phyloP scores from a whole-genome alignment of 441 rosid species.

The Arabidopsis lyrata region DNA sequence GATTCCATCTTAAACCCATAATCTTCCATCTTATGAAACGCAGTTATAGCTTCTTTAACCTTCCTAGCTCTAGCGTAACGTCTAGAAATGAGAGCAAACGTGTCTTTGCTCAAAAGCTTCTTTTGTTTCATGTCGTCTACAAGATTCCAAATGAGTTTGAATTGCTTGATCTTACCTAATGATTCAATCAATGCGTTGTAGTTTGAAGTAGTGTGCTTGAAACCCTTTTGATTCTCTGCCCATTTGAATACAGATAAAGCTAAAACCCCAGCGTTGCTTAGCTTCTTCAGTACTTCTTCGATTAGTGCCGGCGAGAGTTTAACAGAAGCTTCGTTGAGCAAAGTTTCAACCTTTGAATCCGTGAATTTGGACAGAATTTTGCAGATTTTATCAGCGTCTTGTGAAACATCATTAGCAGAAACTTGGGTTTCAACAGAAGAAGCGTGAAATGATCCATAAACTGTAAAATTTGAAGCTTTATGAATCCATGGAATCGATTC shows the following conservation, averaged over 20 bases:
- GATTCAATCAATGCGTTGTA: slow-evolving; percentile 80
- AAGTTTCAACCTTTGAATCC: slow-evolving; percentile 38
- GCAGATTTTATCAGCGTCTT: slow-evolving; percentile 61
- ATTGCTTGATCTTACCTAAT: slow-evolving; percentile 84
- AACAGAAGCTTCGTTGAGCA: slow-evolving; percentile 54
- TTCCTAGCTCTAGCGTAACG: slow-evolving; percentile 75
- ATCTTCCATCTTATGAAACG: slow-evolving; percentile 76
- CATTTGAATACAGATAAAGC: slow-evolving; percentile 77
- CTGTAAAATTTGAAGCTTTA: slow-evolving; percentile 25
- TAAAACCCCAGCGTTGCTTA: slow-evolving; percentile 76
- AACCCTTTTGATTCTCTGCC: slow-evolving; percentile 79
- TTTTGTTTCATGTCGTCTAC: slow-evolving; percentile 75
- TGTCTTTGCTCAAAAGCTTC: slow-evolving; percentile 64
- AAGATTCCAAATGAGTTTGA: slow-evolving; percentile 64
- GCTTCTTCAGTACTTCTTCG: slow-evolving; percentile 66
- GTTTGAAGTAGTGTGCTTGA: slow-evolving; percentile 58
- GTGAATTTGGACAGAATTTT: slow-evolving; percentile 50
- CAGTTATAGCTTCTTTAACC: slow-evolving; percentile 69
- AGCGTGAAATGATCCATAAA: slow-evolving; percentile 15
- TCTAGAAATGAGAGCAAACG: slow-evolving; percentile 75
- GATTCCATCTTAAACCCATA: slow-evolving; percentile 66
- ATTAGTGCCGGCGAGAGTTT: slow-evolving; percentile 59
- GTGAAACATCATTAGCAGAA: slow-evolving; percentile 27
- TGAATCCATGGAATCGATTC: slow-evolving; percentile 18
- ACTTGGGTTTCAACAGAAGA: slow-evolving; percentile 36